These are phyloP conservation scores for Fusarium chaquense DNA, from an alignment of 2,329 filamentous ascomycete species.

Conservation along the genomic window DNA sequence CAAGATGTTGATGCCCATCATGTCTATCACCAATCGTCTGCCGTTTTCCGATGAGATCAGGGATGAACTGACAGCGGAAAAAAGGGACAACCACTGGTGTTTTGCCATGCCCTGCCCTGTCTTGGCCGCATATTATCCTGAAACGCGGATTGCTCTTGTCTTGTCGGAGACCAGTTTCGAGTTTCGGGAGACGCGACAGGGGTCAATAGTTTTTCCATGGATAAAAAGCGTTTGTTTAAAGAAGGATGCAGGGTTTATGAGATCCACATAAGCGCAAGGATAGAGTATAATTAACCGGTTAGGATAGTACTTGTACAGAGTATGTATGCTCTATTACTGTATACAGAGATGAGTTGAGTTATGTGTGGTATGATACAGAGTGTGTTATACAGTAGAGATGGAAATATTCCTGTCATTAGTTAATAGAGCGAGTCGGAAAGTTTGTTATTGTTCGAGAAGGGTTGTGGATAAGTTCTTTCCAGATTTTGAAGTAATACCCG, in stretches of 20 bases:
- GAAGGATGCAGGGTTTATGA: background rate
- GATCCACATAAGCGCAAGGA: constrained; percentile 19
- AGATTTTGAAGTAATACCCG: background rate
- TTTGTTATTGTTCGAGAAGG: background rate
- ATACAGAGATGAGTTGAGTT: background rate
- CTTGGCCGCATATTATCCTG: constrained; percentile 27
- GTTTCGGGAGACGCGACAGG: constrained; percentile 4
- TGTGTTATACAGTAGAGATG: background rate
- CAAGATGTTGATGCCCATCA: background rate
- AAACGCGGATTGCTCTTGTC: constrained; percentile 25
- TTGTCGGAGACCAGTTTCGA: constrained; percentile 38
- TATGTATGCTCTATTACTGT: constrained; percentile 1
- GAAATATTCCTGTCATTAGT: background rate
- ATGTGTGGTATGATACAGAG: background rate
- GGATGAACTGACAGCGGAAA: constrained; percentile 12
- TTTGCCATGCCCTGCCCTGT: background rate
- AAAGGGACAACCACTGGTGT: constrained; percentile 4
- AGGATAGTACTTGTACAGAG: background rate
- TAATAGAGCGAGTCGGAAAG: background rate
- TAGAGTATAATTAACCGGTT: background rate
- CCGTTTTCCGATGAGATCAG: constrained; percentile 13
- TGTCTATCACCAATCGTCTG: background rate
- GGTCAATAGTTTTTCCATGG: constrained; percentile 39
- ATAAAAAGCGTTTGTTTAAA: constrained; percentile 27
- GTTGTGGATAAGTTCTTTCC: background rate